Evolutionary conservation across 345 rosid genomes (phyloP).

Genomic region (Melastoma malabathricum): DNA sequence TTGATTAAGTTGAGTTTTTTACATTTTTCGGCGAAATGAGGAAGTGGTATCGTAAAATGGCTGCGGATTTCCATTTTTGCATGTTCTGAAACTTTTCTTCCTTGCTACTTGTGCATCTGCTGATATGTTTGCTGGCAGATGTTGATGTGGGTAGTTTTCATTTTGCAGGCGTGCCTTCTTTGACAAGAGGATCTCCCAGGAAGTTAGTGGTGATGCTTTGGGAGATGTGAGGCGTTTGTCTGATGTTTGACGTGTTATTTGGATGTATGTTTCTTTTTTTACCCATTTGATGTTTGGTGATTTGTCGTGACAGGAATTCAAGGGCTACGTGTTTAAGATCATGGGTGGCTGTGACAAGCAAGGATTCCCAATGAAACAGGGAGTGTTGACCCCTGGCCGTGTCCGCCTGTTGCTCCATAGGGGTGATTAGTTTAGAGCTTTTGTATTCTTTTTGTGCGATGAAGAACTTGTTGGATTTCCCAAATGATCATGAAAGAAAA

Average conservation of each 20-base stretch:
- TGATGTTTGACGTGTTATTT: neutral
- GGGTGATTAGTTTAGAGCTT: slow-evolving; percentile 18
- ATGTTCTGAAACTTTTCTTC: too few species aligned
- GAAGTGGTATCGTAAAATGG: too few species aligned
- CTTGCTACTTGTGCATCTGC: too few species aligned
- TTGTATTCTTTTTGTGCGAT: too few species aligned
- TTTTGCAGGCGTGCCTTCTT: slow-evolving; percentile 51
- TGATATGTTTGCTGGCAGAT: too few species aligned
- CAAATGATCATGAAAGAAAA: too few species aligned
- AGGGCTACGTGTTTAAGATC: slow-evolving; percentile 73
- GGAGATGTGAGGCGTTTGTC: slow-evolving; percentile 41
- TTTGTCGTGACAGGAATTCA: slow-evolving; percentile 43
- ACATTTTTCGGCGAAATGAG: too few species aligned
- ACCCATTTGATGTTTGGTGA: neutral
- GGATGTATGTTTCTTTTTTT: neutral
- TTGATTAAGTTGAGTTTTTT: too few species aligned
- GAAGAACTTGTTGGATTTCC: too few species aligned
- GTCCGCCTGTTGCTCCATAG: slow-evolving; percentile 73
- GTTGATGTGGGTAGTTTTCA: neutral
- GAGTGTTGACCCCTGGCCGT: slow-evolving; percentile 73
- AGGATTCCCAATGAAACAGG: slow-evolving; percentile 90
- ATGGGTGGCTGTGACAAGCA: slow-evolving; percentile 94
- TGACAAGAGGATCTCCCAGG: slow-evolving; percentile 86
- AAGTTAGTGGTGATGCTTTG: slow-evolving; percentile 63
- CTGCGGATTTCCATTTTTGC: too few species aligned